Evolutionary conservation across 176 grass and related monocot species (phyloP).

Genomic region (Pontederia crassipes): DNA sequence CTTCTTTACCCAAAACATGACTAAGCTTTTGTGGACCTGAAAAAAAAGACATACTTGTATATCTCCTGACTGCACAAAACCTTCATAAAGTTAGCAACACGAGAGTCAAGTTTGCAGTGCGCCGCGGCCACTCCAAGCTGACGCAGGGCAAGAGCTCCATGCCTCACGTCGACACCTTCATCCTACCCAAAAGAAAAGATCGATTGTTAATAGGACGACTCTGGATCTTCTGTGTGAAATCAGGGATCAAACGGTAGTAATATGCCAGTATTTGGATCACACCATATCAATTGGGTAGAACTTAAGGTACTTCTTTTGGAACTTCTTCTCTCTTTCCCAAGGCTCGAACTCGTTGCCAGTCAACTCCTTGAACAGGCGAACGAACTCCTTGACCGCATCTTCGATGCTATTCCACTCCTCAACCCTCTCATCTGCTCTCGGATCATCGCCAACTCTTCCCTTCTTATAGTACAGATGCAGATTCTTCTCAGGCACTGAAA

Average conservation of each 20-base stretch:
- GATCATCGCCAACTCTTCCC: constrained; percentile 48
- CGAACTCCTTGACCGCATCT: constrained; percentile 60
- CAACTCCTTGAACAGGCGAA: constrained; percentile 49
- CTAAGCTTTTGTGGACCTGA: too few relatives aligned
- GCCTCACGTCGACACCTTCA: constrained; percentile 50
- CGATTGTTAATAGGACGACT: background rate
- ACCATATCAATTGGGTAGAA: constrained; percentile 89
- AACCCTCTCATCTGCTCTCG: constrained; percentile 57
- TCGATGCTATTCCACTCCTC: constrained; percentile 49
- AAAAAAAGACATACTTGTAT: constrained; percentile 31
- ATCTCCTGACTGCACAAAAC: constrained; percentile 83
- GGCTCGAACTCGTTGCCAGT: constrained; percentile 82
- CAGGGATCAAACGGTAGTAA: background rate
- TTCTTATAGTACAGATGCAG: constrained; percentile 81
- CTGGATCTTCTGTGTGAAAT: background rate
- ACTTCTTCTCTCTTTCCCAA: constrained; percentile 78
- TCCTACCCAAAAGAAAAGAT: constrained; percentile 25
- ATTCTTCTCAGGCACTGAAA: constrained; percentile 51
- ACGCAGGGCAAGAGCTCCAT: constrained; percentile 32
- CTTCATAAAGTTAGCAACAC: constrained; percentile 48
- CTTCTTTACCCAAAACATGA: background rate
- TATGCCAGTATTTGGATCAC: background rate
- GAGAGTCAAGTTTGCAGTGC: constrained; percentile 63
- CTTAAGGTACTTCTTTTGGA: constrained; percentile 53
- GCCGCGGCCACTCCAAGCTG: constrained; percentile 42